These are phyloP conservation scores for Achaetomiella virescens DNA, from an alignment of 495 filamentous ascomycete genomes.

Conservation along the genomic window DNA sequence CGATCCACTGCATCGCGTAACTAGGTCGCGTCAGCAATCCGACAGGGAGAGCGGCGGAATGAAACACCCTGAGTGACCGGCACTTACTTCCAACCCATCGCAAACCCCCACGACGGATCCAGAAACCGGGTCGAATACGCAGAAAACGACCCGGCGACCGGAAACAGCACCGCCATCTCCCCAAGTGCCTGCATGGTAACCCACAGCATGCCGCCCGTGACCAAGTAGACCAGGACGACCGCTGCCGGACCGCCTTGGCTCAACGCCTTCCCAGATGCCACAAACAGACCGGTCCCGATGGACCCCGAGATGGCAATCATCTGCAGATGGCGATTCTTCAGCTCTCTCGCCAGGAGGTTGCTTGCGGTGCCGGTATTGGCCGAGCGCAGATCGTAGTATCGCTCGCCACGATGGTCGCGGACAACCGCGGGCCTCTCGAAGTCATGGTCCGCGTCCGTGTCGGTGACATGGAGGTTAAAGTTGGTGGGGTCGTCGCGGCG, in stretches of 20 bases:
- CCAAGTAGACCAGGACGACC: slow-evolving; percentile 68
- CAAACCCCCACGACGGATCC: slow-evolving; percentile 94
- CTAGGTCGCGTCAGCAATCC: slow-evolving; percentile 28
- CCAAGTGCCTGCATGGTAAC: slow-evolving; percentile 88
- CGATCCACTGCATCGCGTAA: slow-evolving; percentile 92
- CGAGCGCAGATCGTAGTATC: slow-evolving; percentile 26
- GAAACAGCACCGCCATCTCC: slow-evolving; percentile 88
- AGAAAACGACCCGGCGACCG: slow-evolving; percentile 87
- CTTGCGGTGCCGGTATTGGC: slow-evolving; percentile 24
- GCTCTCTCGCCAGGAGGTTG: slow-evolving; percentile 55
- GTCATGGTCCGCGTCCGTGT: not conserved
- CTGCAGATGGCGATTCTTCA: slow-evolving; percentile 84
- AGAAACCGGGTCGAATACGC: slow-evolving; percentile 88
- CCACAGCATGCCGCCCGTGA: slow-evolving; percentile 86
- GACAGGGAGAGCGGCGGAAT: not conserved
- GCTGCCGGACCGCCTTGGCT: slow-evolving; percentile 79
- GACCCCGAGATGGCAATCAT: slow-evolving; percentile 97
- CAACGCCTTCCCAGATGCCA: slow-evolving; percentile 75
- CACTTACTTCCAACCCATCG: slow-evolving; percentile 88
- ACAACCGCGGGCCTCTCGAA: not conserved
- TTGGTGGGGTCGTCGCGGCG: slow-evolving; percentile 19
- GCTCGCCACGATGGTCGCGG: slow-evolving; percentile 10
- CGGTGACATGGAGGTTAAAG: slow-evolving; percentile 4
- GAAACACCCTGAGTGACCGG: not conserved
- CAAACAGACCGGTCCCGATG: slow-evolving; percentile 91